These are phyloP conservation scores for Populus alba DNA, from an alignment of 345 rosid species.

Conservation along the genomic window DNA sequence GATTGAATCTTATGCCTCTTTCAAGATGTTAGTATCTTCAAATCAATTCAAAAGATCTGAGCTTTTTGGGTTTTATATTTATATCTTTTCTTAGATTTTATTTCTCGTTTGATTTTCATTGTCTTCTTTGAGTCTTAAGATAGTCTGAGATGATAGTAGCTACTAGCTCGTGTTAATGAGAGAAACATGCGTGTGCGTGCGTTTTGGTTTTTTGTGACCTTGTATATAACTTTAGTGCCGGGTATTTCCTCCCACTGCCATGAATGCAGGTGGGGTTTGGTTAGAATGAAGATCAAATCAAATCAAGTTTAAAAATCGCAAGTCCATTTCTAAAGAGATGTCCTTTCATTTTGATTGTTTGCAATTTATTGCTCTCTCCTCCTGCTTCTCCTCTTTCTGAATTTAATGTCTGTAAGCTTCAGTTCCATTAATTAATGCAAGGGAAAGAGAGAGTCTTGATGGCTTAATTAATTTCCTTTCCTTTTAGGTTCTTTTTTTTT, in stretches of 20 bases:
- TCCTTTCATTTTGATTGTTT: conserved; percentile 26
- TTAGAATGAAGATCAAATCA: conserved; percentile 30
- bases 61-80: conserved; percentile 9
- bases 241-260: conserved; percentile 29
- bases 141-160: conserved; percentile 20
- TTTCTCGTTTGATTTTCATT: conserved; percentile 20
- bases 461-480: conserved; percentile 3
- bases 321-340: conserved; percentile 1
- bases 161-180: conserved; percentile 7
- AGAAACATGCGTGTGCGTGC: conserved; percentile 31
- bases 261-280: conserved; percentile 45
- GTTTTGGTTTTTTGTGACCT: conserved; percentile 42
- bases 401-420: conserved; percentile 34
- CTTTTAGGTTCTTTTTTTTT: conserved; percentile 3
- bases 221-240: conserved; percentile 43
- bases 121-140: conserved; percentile 16
- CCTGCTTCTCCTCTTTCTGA: conserved; percentile 18
- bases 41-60: conserved; percentile 16
- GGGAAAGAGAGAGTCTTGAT: conserved; percentile 10
- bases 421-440: conserved; percentile 42
- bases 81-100: conserved; percentile 14
- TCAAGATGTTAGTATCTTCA: conserved; percentile 43
- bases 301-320: conserved; percentile 20
- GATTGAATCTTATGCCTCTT: conserved; percentile 79
- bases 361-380: conserved; percentile 29